Conservation (phyloP, 2,329 filamentous ascomycete genomes). For the Leptoxyphium fumago region DNA sequence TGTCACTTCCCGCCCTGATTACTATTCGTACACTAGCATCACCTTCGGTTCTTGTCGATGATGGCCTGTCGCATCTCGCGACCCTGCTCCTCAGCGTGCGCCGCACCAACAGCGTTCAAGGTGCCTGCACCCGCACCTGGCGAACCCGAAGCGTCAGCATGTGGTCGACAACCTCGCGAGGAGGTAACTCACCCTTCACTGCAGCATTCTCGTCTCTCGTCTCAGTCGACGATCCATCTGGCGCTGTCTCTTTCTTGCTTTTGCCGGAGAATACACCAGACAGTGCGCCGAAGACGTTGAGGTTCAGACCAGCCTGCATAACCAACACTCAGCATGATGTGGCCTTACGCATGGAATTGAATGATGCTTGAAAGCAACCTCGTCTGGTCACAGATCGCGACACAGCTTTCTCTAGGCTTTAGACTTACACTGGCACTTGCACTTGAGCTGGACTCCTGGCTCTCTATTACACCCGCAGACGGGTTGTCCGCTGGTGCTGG, state of each 20-base stretch:
- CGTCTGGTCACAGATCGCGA: no score
- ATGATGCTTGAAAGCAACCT: no score
- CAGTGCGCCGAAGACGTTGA: constrained; percentile 23
- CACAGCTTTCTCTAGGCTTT: no score
- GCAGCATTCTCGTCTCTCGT: constrained; percentile 14
- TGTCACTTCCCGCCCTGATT: no score
- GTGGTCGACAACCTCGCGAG: no score
- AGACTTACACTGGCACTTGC: constrained; percentile 19
- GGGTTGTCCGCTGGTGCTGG: not conserved
- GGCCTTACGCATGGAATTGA: not conserved
- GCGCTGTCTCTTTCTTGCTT: constrained; percentile 15
- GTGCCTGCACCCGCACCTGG: constrained; percentile 16
- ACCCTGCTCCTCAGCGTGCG: constrained; percentile 13
- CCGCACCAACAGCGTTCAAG: constrained; percentile 11
- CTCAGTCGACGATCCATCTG: constrained; percentile 18
- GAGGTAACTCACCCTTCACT: constrained; percentile 14
- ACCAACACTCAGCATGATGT: not conserved
- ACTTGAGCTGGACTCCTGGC: constrained; percentile 18
- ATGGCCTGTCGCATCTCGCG: not conserved
- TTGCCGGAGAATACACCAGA: constrained; percentile 20
- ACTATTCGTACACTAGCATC: not conserved
- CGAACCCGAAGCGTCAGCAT: not conserved
- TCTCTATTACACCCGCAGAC: constrained; percentile 9
- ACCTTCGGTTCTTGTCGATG: not conserved
- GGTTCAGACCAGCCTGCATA: constrained; percentile 22